Evolutionary conservation across 2,329 filamentous ascomycete genomes (phyloP).

Genomic region (Penicillium frequentans): DNA sequence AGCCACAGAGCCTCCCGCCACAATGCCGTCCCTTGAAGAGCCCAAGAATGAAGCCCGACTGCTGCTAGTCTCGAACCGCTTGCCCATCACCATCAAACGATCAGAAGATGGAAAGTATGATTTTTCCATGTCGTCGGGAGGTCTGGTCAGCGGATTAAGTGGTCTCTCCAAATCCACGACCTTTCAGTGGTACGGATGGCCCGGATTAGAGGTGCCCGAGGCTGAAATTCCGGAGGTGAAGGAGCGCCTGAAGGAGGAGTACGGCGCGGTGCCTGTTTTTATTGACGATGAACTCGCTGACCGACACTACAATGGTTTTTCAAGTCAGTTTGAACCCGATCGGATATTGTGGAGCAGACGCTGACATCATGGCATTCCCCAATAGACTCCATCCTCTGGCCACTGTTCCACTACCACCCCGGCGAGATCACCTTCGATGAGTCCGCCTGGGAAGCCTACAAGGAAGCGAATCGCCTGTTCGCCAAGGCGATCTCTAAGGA

Average conservation of each 20-base stretch:
- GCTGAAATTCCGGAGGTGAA: constrained; percentile 73
- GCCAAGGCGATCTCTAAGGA: constrained; percentile 84
- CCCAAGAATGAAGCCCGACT: constrained; percentile 52
- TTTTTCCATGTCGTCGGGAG: constrained; percentile 96
- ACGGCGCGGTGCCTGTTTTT: constrained; percentile 88
- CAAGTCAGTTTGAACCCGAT: constrained; percentile 63
- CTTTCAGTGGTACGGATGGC: constrained; percentile 99
- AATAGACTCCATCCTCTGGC: constrained; percentile 93
- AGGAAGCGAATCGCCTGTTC: constrained; percentile 88
- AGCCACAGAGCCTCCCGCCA: background rate
- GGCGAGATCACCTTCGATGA: constrained; percentile 98
- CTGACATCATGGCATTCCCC: background rate
- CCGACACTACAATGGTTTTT: constrained; percentile 96
- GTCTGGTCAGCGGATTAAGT: constrained; percentile 88
- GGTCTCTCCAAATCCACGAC: constrained; percentile 88
- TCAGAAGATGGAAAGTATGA: constrained; percentile 87
- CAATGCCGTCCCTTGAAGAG: constrained; percentile 39
- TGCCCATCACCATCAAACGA: constrained; percentile 95
- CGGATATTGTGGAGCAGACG: background rate
- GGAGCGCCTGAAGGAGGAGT: constrained; percentile 78
- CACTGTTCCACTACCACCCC: constrained; percentile 97
- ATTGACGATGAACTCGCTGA: constrained; percentile 92
- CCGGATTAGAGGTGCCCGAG: constrained; percentile 86
- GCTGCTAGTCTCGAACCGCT: constrained; percentile 87
- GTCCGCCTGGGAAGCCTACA: constrained; percentile 88